A percentile compares a stretch with the other conserved stretches of the same genome.
These are phyloP conservation scores for Chlorella sp. DNA, from an alignment of 139 green algal genomes.

Conservation along the genomic window DNA sequence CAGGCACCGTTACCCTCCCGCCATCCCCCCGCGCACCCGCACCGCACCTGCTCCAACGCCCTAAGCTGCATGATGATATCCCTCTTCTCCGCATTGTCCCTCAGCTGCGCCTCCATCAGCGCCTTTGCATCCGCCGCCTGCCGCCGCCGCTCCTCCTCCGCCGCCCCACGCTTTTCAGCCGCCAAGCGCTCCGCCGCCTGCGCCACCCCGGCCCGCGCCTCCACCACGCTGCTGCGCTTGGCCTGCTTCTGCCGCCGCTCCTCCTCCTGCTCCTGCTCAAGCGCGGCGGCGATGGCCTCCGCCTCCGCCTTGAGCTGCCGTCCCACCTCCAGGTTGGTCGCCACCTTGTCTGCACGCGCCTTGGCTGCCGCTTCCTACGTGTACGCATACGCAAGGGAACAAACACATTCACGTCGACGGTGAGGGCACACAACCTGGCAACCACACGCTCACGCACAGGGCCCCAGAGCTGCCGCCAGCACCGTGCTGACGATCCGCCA, in stretches of 20 bases:
- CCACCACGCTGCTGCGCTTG: constrained; percentile 29
- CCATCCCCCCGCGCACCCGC: too few relatives aligned
- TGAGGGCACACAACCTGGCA: too few relatives aligned
- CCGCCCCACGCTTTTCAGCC: constrained; percentile 7
- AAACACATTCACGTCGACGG: too few relatives aligned
- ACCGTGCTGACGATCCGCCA: too few relatives aligned
- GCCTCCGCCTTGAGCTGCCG: constrained; percentile 32
- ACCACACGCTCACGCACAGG: too few relatives aligned
- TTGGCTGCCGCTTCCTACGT: constrained; percentile 5
- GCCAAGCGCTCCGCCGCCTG: constrained; percentile 31
- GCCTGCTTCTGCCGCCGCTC: constrained; percentile 28
- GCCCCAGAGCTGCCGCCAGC: too few relatives aligned
- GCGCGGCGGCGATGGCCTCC: constrained; percentile 28
- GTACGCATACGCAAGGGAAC: too few relatives aligned
- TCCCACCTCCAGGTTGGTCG: constrained; percentile 28
- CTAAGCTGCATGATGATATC: constrained; percentile 65
- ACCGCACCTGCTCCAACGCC: constrained; percentile 50
- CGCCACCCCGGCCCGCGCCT: constrained; percentile 29
- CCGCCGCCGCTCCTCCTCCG: constrained; percentile 13
- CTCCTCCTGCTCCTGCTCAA: constrained; percentile 36
- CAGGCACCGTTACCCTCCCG: too few relatives aligned
- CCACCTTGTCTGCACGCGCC: constrained; percentile 19
- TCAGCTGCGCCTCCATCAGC: constrained; percentile 35
- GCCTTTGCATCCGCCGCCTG: constrained; percentile 21
- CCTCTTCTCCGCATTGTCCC: constrained; percentile 45